Evolutionary conservation across 2,329 filamentous ascomycete genomes (phyloP).

Genomic region (Neofusicoccum ribis): DNA sequence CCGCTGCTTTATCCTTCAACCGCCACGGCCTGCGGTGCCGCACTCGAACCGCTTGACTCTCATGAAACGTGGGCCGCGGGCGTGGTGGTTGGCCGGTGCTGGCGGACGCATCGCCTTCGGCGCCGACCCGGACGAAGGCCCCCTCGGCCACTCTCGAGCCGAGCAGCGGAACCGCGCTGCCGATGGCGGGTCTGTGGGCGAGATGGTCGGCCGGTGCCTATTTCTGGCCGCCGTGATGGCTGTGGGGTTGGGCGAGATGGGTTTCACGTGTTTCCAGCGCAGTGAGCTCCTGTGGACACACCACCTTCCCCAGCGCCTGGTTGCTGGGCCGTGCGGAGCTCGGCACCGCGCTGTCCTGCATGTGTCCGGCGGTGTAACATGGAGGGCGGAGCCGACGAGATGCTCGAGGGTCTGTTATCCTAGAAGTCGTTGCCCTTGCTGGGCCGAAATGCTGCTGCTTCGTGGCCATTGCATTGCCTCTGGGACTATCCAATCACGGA

Average conservation of each 20-base stretch:
- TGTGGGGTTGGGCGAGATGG: background rate
- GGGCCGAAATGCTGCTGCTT: background rate
- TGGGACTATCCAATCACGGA: background rate
- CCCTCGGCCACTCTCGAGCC: too few relatives aligned
- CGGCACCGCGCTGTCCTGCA: background rate
- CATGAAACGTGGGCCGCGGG: too few relatives aligned
- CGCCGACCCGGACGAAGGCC: too few relatives aligned
- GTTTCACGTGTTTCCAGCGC: background rate
- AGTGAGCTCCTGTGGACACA: background rate
- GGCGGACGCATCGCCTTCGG: background rate
- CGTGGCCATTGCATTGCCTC: background rate
- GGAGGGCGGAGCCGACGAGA: background rate
- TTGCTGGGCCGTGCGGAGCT: too few relatives aligned
- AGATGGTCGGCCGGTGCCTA: background rate
- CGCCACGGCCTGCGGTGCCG: background rate
- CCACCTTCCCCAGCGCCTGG: too few relatives aligned
- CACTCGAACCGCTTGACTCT: background rate
- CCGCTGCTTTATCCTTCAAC: background rate
- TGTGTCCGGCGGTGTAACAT: too few relatives aligned
- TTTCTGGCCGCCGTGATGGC: background rate
- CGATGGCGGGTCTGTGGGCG: background rate
- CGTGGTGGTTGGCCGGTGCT: too few relatives aligned
- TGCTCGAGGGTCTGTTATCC: background rate
- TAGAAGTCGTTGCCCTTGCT: background rate
- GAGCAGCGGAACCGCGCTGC: background rate